Evolutionary conservation across 306 rosid species (phyloP), one percentile per base, ranked within the genome.

Genomic region (Dalbergia cochinchinensis): DNA sequence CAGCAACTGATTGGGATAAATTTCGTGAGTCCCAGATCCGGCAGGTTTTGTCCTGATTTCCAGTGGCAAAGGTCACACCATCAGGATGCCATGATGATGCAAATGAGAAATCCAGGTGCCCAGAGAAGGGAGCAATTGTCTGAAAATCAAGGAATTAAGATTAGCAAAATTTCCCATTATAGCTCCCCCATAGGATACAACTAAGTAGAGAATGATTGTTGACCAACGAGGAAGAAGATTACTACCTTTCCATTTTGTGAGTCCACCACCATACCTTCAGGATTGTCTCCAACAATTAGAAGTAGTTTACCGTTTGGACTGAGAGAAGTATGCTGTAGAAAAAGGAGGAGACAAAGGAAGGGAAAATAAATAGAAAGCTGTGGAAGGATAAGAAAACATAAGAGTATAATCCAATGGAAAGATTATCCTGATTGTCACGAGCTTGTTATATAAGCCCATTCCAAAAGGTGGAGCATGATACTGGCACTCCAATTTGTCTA

Each of bases 41-140:
- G 80, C 96, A 89, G 33, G 97, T 92, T 79, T 92, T 92, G 85
- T 92, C 97, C 83, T 90, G 97, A 89, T 92, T 92, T 57, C 97
- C 96, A 13, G 97, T 92, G 53, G 97, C 91, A 57, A 89, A 90
- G 34, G 91, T 90, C 64, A 90, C 7, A 26, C 96, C 95, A 67
- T 90, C 88, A 2, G 96, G 90, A 77, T 92, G 85, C 97, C 97
- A 92, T 9, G 97, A 87, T 14, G 97, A 87, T 14, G 97, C 97
- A 80, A 92, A 92, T 3, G 96, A 92, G 83, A 83, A 92, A 88
- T 92, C 97, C 45, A 92, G 80, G 77, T 92, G 97, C 7, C 97
- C 97, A 37, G 83, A 67, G 65, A 89, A 80, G 64, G 86, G 5
- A 50, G 0, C 65, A 20, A 89, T 76, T 13, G 85, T 89, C 96